Evolutionary conservation across 495 filamentous ascomycete genomes (phyloP), one percentile per base, ranked within the genome.

Genomic region (Astrocystis sublimbata): DNA sequence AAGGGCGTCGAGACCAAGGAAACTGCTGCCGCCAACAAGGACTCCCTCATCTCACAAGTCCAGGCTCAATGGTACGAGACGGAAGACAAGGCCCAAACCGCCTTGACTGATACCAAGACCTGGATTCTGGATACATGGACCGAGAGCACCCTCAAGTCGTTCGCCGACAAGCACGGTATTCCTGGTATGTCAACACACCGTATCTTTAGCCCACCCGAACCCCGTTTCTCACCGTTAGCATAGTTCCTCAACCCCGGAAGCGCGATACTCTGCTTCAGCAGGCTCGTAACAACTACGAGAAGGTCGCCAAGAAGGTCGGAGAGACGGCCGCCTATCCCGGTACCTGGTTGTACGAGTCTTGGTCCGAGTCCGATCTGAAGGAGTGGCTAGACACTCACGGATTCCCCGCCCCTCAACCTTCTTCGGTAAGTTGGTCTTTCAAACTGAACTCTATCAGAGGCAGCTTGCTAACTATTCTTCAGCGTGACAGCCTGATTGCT

Each of bases 121-220:
- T 98, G 94, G 94, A 88, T 98, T 64, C 91, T 98, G 75, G 92
- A 98, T 75, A 90, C 83, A 81, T 98, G 81, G 81, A 87, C 80
- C 59, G 72, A 75, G 26, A 74, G 69, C 62, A 89, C 93, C 69
- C 79, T 98, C 60, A 98, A 98, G 81, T 81, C 91, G 12, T 97
- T 97, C 82, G 85, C 91, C 47, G 93, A 98, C 75, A 87, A 86
- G 66, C 86, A 98, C 70, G 85, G 85, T 67, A 91, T 98, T 61
- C 92, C 92, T 31, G 85, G 85, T 75, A 68, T 28, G 55, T 45
- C 46, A 6, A 49, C 24, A 3, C 26, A 30, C 12, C 23, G 12
- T 5, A 0, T 49, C 8, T 17, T n/a, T n/a, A n/a, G n/a, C n/a
- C n/a, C n/a, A n/a, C n/a, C n/a, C n/a, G n/a, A n/a, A n/a, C 5